phyloP scores from a whole-genome alignment of 225 moss, liverwort and hornwort species.

The Bryoerythrophyllum caledonicum region DNA sequence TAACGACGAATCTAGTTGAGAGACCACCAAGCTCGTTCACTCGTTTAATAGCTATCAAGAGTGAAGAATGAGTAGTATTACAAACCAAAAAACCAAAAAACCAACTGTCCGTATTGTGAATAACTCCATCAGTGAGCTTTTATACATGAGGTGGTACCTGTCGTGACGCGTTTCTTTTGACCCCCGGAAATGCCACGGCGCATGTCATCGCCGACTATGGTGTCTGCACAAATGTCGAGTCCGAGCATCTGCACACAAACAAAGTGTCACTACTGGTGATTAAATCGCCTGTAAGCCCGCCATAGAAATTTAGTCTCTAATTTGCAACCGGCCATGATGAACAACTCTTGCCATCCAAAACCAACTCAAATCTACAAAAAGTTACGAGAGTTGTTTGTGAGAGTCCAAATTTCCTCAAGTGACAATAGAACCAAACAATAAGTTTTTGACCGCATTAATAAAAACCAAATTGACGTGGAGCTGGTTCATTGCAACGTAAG shows the following conservation, averaged over 20 bases:
- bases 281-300: neutral
- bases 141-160: constrained; percentile 25
- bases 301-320: too few relatives aligned
- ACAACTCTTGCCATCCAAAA: too few relatives aligned
- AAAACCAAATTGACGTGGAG: neutral
- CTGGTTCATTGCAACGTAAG: neutral
- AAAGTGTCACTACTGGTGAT: neutral
- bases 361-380: too few relatives aligned
- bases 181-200: constrained; percentile 61
- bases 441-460: neutral
- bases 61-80: too few relatives aligned
- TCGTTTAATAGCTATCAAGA: too few relatives aligned
- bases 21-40: too few relatives aligned
- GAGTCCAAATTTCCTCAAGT: too few relatives aligned
- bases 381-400: too few relatives aligned
- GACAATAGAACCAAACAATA: neutral
- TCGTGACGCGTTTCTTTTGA: constrained; percentile 60
- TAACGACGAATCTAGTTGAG: too few relatives aligned
- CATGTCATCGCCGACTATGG: constrained; percentile 59
- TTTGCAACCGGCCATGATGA: too few relatives aligned
- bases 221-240: constrained; percentile 57
- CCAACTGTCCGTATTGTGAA: too few relatives aligned
- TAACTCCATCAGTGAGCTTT: neutral
- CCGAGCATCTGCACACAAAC: constrained; percentile 46
- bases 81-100: too few relatives aligned